phyloP scores from a whole-genome alignment of 495 filamentous ascomycete genomes.

The Cercophora scortea region DNA sequence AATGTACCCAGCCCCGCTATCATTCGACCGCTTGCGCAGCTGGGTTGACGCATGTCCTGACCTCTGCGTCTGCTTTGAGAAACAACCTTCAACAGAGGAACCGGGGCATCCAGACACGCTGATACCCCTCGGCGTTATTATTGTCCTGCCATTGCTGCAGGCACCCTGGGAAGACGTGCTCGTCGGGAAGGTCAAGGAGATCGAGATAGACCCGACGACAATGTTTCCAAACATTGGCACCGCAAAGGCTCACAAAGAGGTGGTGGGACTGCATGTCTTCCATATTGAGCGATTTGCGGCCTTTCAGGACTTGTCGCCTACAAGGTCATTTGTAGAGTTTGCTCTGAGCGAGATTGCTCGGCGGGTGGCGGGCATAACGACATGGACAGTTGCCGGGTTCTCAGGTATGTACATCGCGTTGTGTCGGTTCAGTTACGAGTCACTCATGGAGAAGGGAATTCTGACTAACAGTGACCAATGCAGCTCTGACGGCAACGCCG shows the following conservation, averaged over 20 bases:
- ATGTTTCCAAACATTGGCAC: slow-evolving; percentile 40
- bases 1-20: slow-evolving; percentile 25
- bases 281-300: slow-evolving; percentile 23
- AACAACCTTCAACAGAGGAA: no score
- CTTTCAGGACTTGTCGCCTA: neutral
- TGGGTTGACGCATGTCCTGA: slow-evolving; percentile 20
- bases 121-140: slow-evolving; percentile 13
- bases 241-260: slow-evolving; percentile 7
- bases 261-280: slow-evolving; percentile 28
- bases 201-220: slow-evolving; percentile 56
- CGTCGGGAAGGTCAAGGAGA: slow-evolving; percentile 60
- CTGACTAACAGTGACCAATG: neutral
- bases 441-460: neutral
- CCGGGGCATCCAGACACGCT: neutral
- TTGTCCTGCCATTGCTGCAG: slow-evolving; percentile 16
- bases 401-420: slow-evolving; percentile 13
- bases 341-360: slow-evolving; percentile 14
- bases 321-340: slow-evolving; percentile 14
- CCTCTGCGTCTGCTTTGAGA: slow-evolving; percentile 14
- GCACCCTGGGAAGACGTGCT: slow-evolving; percentile 44
- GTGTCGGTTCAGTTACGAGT: neutral
- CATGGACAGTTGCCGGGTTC: slow-evolving; percentile 19
- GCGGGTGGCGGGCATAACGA: slow-evolving; percentile 1
- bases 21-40: slow-evolving; percentile 14
- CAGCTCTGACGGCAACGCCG: slow-evolving; percentile 23